These are phyloP conservation scores for Triticum turgidum DNA, from an alignment of 176 grass and related monocot species.

Conservation along the genomic window DNA sequence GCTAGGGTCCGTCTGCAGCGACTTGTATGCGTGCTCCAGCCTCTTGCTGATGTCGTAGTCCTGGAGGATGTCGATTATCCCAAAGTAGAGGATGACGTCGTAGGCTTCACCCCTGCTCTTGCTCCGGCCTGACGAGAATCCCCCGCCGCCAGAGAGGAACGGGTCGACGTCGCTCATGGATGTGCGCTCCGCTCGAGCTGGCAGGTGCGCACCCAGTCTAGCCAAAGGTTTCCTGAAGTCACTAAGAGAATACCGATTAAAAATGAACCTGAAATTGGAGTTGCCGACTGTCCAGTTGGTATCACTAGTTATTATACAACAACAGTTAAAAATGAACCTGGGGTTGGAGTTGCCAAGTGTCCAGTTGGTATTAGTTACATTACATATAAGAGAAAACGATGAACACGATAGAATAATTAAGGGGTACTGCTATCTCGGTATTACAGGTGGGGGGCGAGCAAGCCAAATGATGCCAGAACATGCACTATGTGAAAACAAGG, in stretches of 20 bases:
- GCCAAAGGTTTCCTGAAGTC: constrained; percentile 66
- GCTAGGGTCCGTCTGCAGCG: constrained; percentile 55
- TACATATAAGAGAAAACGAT: constrained; percentile 16
- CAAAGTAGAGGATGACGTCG: constrained; percentile 63
- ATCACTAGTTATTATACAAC: not conserved
- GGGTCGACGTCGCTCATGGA: constrained; percentile 45
- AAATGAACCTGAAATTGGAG: constrained; percentile 11
- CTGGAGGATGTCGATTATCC: constrained; percentile 65
- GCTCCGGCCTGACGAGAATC: constrained; percentile 28
- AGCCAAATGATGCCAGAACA: constrained; percentile 35
- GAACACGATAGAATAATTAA: constrained; percentile 19
- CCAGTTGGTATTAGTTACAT: not conserved
- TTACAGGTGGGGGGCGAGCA: constrained; percentile 42
- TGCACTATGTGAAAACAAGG: constrained; percentile 36
- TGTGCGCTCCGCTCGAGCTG: constrained; percentile 63
- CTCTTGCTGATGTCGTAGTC: constrained; percentile 63
- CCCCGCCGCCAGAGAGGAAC: constrained; percentile 42
- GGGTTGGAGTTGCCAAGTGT: not conserved
- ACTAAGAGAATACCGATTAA: not conserved
- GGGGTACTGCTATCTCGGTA: not conserved
- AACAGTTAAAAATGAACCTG: not conserved
- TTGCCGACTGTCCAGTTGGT: not conserved
- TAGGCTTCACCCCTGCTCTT: constrained; percentile 23
- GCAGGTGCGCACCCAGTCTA: constrained; percentile 68
- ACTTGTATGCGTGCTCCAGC: constrained; percentile 78